Conservation (phyloP, 805 yeast species). For the Millerago galiae region DNA sequence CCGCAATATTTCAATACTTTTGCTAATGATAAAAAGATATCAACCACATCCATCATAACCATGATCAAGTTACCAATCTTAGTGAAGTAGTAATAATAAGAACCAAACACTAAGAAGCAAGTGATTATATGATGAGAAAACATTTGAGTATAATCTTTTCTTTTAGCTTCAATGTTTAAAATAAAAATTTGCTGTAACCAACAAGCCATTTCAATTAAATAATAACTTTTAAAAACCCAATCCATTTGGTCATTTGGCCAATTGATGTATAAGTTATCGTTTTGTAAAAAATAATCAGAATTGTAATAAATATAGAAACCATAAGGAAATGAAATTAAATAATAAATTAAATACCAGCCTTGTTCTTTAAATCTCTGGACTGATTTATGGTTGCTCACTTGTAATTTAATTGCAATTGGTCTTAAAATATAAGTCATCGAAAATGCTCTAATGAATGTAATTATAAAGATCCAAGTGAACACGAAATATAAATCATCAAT, state of each 20-base stretch:
- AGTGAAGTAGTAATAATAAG: conserved; percentile 66
- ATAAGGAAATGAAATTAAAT: conserved; percentile 42
- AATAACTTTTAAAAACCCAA: conserved; percentile 54
- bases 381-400: conserved; percentile 45
- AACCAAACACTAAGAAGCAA: conserved; percentile 55
- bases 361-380: conserved; percentile 77
- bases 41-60: conserved; percentile 79
- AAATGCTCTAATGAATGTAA: conserved; percentile 54
- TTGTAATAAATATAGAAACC: conserved; percentile 54
- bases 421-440: conserved; percentile 50
- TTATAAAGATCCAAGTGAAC: conserved; percentile 44
- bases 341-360: conserved; percentile 69
- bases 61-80: conserved; percentile 75
- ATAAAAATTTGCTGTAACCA: conserved; percentile 81
- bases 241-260: conserved; percentile 73
- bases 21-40: conserved; percentile 63
- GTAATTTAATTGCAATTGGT: conserved; percentile 45
- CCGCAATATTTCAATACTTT: conserved; percentile 75
- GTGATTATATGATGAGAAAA: conserved; percentile 85
- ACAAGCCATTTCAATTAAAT: conserved; percentile 62
- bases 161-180: conserved; percentile 65
- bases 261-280: conserved; percentile 50
- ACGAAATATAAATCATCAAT: conserved; percentile 49
- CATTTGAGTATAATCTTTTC: conserved; percentile 87
- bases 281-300: conserved; percentile 54